Percentiles rank a stretch among this genome's conserved stretches.
Evolutionary conservation across 495 filamentous ascomycete genomes (phyloP).

Genomic region (Talaromyces proteolyticus): DNA sequence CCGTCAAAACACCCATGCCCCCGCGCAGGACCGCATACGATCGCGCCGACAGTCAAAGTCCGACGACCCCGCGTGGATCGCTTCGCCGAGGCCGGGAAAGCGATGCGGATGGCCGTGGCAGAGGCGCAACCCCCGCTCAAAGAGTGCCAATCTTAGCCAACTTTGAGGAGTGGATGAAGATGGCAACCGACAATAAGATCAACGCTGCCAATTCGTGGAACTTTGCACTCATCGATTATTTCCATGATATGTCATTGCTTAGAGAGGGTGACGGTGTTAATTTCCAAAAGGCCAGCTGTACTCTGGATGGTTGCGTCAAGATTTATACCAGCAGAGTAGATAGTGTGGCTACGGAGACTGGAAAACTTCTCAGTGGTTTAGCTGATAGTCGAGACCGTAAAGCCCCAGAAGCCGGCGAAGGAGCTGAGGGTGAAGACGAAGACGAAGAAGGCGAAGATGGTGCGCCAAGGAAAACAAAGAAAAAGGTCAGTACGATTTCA

Average conservation of each 20-base stretch:
- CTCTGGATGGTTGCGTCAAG: slow-evolving; percentile 96
- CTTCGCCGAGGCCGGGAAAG: slow-evolving; percentile 49
- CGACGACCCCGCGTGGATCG: slow-evolving; percentile 55
- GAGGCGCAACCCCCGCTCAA: slow-evolving; percentile 89
- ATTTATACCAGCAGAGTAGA: slow-evolving; percentile 98
- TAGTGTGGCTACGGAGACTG: slow-evolving; percentile 96
- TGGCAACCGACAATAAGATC: slow-evolving; percentile 99
- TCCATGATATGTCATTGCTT: slow-evolving; percentile 96
- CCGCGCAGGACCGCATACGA: slow-evolving; percentile 60
- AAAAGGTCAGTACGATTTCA: slow-evolving; percentile 45
- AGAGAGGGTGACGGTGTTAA: slow-evolving; percentile 97
- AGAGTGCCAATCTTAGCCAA: slow-evolving; percentile 92
- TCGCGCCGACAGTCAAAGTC: slow-evolving; percentile 58
- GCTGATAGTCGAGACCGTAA: slow-evolving; percentile 86
- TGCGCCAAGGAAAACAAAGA: slow-evolving; percentile 66
- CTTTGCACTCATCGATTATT: slow-evolving; percentile 98
- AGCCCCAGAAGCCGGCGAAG: slow-evolving; percentile 58
- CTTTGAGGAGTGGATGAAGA: slow-evolving; percentile 99
- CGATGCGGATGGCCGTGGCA: slow-evolving; percentile 56
- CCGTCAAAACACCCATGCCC: slow-evolving; percentile 71
- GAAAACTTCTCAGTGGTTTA: slow-evolving; percentile 88
- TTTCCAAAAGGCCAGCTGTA: slow-evolving; percentile 98
- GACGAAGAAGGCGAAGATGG: slow-evolving; percentile 82
- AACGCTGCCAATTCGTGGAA: slow-evolving; percentile 99
- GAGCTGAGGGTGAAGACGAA: slow-evolving; percentile 58